Conservation (phyloP, 148 eudicot genomes). For the Selenicereus undatus region DNA sequence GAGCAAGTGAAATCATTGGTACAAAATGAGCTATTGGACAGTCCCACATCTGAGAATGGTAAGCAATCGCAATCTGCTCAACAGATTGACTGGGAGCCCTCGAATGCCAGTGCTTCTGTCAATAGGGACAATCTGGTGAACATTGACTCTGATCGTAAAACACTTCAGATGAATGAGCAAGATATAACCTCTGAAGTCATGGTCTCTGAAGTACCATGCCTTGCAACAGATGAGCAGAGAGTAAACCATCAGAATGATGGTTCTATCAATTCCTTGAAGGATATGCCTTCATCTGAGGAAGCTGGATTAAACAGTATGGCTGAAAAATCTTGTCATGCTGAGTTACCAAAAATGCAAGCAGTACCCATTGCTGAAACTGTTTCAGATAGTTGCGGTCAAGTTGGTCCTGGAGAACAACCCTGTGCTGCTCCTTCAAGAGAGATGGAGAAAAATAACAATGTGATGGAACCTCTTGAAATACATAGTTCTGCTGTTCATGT, state of each 20-base stretch:
- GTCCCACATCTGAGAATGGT: slow-evolving; percentile 19
- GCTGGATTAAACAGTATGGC: slow-evolving; percentile 12
- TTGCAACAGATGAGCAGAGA: not conserved
- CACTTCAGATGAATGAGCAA: not conserved
- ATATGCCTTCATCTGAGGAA: not conserved
- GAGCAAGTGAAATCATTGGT: slow-evolving; percentile 29
- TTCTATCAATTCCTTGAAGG: not conserved
- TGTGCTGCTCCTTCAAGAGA: slow-evolving; percentile 4
- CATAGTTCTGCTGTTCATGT: slow-evolving; percentile 3
- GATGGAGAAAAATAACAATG: not conserved
- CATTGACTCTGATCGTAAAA: slow-evolving; percentile 14
- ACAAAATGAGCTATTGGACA: slow-evolving; percentile 14
- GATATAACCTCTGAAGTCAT: slow-evolving; percentile 5
- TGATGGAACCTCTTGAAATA: slow-evolving; percentile 3
- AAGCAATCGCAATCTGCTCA: slow-evolving; percentile 21
- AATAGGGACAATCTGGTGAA: slow-evolving; percentile 13
- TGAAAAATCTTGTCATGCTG: slow-evolving; percentile 3
- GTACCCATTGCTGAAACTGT: slow-evolving; percentile 5
- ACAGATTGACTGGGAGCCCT: slow-evolving; percentile 1
- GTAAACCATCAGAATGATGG: not conserved
- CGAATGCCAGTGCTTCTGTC: slow-evolving; percentile 20
- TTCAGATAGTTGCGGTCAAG: slow-evolving; percentile 8
- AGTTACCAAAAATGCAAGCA: slow-evolving; percentile 2
- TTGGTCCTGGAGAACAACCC: not conserved
- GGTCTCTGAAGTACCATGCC: not conserved